Conservation (phyloP, 2,329 filamentous ascomycete species). For the Talaromyces albobiverticillius region DNA sequence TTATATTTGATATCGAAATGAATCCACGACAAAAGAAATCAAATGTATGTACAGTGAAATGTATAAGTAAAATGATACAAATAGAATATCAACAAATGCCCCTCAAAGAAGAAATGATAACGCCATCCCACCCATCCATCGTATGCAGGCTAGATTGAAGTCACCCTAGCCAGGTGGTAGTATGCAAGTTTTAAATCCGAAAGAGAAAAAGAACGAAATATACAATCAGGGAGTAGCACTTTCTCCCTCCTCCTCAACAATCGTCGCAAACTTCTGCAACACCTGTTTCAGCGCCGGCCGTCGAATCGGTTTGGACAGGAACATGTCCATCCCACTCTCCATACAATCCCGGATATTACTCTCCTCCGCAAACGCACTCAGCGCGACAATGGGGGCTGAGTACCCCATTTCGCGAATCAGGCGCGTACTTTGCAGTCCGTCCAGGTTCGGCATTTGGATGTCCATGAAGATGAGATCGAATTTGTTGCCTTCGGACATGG, state of each 20-base stretch:
- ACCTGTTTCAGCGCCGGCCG: slow-evolving; percentile 84
- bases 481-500: slow-evolving; percentile 67
- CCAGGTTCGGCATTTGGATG: slow-evolving; percentile 89
- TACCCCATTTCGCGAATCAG: slow-evolving; percentile 86
- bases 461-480: slow-evolving; percentile 97
- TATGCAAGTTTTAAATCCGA: neutral
- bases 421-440: slow-evolving; percentile 81
- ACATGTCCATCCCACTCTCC: slow-evolving; percentile 89
- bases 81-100: neutral
- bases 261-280: slow-evolving; percentile 73
- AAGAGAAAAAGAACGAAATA: neutral
- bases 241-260: slow-evolving; percentile 53
- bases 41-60: neutral
- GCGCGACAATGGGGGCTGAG: slow-evolving; percentile 79
- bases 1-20: neutral
- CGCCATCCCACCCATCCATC: slow-evolving; percentile 4
- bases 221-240: neutral
- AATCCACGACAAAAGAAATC: neutral
- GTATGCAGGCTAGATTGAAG: neutral
- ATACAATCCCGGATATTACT: slow-evolving; percentile 83
- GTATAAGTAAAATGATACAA: neutral
- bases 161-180: too few relatives aligned
- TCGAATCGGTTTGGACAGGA: slow-evolving; percentile 72
- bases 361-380: slow-evolving; percentile 88
- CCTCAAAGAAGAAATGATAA: neutral